Percentiles rank a stretch among this genome's conserved stretches.
Evolutionary conservation across 805 yeast species (phyloP).

Genomic region (Kazachstania taianensis): DNA sequence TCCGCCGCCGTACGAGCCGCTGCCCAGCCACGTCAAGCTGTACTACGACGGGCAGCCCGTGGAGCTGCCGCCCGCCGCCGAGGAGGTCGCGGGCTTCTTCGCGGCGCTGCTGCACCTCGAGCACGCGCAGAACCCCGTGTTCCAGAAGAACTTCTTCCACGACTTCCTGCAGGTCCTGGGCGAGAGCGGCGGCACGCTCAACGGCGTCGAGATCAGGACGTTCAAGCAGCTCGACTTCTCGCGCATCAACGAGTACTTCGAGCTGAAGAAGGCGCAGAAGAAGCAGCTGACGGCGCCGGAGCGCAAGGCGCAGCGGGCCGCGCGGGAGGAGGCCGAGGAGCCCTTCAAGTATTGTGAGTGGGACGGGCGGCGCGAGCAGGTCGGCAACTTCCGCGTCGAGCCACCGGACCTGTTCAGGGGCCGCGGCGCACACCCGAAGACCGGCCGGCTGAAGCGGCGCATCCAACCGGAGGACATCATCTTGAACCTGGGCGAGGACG

Average conservation of each 20-base stretch:
- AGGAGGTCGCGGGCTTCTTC: conserved; percentile 92
- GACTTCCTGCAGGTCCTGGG: conserved; percentile 65
- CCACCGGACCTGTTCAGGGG: conserved; percentile 96
- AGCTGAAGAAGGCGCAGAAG: conserved; percentile 58
- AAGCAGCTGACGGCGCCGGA: conserved; percentile 61
- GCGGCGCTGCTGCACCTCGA: conserved; percentile 84
- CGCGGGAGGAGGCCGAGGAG: conserved; percentile 68
- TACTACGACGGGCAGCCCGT: conserved; percentile 72
- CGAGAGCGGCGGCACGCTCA: conserved; percentile 55
- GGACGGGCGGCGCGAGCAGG: conserved; percentile 83
- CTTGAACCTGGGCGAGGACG: conserved; percentile 65
- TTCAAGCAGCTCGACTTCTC: conserved; percentile 72
- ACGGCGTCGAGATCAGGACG: conserved; percentile 37
- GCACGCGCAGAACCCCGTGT: conserved; percentile 78
- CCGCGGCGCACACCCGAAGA: conserved; percentile 93
- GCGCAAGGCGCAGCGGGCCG: conserved; percentile 61
- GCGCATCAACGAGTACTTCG: conserved; percentile 63
- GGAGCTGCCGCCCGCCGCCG: conserved; percentile 67
- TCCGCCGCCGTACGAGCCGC: conserved; percentile 84
- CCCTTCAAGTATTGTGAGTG: conserved; percentile 68
- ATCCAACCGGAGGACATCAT: conserved; percentile 86
- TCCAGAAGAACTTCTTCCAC: conserved; percentile 75
- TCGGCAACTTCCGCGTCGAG: conserved; percentile 88
- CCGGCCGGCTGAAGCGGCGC: conserved; percentile 81
- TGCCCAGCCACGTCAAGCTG: conserved; percentile 68